A percentile compares a stretch with the other conserved stretches of the same genome.
Evolutionary conservation across 306 rosid species (phyloP).

Genomic region (Rosa multiflora): DNA sequence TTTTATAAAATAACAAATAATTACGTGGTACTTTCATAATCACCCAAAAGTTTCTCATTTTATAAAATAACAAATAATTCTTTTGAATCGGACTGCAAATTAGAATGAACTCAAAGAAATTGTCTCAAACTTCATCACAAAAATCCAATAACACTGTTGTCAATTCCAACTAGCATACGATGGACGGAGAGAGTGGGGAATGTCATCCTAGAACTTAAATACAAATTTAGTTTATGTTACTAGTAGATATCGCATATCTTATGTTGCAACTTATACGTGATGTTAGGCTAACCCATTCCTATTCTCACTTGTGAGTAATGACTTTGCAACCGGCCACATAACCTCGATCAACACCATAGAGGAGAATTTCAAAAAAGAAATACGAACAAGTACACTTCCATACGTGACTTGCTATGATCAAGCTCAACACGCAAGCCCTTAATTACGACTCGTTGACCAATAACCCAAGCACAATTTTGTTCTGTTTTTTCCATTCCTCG

Average conservation of each 20-base stretch:
- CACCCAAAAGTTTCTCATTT: background rate
- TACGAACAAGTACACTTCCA: background rate
- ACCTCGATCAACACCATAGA: background rate
- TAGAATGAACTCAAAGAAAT: background rate
- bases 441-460: slow-evolving; percentile 38
- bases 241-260: background rate
- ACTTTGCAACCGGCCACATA: background rate
- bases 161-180: background rate
- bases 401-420: slow-evolving; percentile 31
- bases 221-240: background rate
- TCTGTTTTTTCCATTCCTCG: background rate
- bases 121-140: background rate
- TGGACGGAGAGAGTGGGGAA: background rate
- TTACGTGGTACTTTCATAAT: background rate
- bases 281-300: background rate
- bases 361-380: background rate
- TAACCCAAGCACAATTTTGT: background rate
- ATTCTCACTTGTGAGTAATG: background rate
- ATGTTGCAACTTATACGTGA: slow-evolving; percentile 2
- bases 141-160: background rate
- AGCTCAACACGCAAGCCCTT: slow-evolving; percentile 31
- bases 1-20: background rate
- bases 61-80: background rate
- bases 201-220: background rate
- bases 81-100: too few relatives aligned